Evolutionary conservation across 352 stramenopile species (phyloP), one percentile per base, ranked within the genome.

Genomic region (Globisporangium sylvaticum): DNA sequence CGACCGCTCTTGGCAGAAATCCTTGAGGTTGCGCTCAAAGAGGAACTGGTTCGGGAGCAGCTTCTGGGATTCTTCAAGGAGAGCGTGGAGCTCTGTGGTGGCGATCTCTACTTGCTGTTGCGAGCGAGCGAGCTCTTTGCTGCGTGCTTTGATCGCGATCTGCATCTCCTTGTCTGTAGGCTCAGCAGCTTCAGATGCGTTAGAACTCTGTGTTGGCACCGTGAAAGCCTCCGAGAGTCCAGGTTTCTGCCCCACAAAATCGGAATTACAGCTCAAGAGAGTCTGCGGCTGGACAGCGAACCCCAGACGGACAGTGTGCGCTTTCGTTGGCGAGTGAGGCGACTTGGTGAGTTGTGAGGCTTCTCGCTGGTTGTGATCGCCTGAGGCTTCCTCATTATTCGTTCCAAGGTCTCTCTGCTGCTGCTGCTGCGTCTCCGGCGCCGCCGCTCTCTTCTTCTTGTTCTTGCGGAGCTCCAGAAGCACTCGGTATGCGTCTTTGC

Each of bases 11-110:
- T 77, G 68, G 44, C 74, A 81, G 52, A 80, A 76, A 5, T 60
- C 65, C 1, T 65, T 79, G 15, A 90, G 67, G 27, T 89, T 82
- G 10, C 73, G 73, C 57, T 88, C 82, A 63, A 90, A 90, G 3
- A 90, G 72, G 46, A 89, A 90, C 31, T 77, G 68, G 9, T 70
- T 75, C 14, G 82, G 77, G 8, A 90, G 46, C 12, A 88, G 58
- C 20, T 67, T 66, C 52, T 88, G 73, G 1, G 77, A 75, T 3
- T 70, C 57, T 10, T 12, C 42, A 3, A 89, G 34, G 25, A 84
- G 60, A 48, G 66, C 37, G 0, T 78, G 65, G 29, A 88, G 52
- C 14, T 76, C 64, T 3, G 65, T 27, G 4, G 67, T 56, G 6
- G 68, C 78, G 0, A 27, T 39, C 6, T 64, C 24, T 14, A 70